phyloP scores from a whole-genome alignment of 805 yeast species.

The Metschnikowia picachoensis region DNA sequence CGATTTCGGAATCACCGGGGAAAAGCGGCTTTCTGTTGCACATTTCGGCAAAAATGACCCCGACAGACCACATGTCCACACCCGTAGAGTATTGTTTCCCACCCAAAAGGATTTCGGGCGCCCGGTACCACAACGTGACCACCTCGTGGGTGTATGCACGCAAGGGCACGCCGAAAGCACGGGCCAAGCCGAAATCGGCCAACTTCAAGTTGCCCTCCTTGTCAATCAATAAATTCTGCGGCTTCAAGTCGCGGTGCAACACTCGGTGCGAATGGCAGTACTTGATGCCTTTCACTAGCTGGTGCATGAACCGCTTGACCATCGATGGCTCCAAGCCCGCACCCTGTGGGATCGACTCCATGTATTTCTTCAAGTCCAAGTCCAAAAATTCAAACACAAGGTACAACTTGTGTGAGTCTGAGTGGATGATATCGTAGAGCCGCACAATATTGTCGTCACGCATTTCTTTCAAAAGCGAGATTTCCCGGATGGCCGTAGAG shows the following conservation, averaged over 20 bases:
- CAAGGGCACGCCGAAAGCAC: constrained; percentile 96
- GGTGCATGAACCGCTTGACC: constrained; percentile 92
- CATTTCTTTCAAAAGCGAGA: constrained; percentile 88
- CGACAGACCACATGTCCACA: constrained; percentile 98
- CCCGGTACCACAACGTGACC: constrained; percentile 95
- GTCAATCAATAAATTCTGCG: constrained; percentile 91
- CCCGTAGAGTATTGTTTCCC: constrained; percentile 97
- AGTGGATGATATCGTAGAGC: constrained; percentile 89
- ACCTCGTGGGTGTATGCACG: constrained; percentile 98
- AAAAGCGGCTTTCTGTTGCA: constrained; percentile 90
- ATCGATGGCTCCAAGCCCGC: constrained; percentile 85
- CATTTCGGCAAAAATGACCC: constrained; percentile 98
- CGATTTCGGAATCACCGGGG: constrained; percentile 97
- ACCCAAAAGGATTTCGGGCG: constrained; percentile 93
- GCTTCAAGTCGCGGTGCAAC: constrained; percentile 92
- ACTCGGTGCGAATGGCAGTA: constrained; percentile 95
- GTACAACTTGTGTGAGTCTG: constrained; percentile 88
- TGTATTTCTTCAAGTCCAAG: constrained; percentile 90
- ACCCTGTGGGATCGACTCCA: constrained; percentile 92
- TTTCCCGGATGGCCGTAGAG: constrained; percentile 95
- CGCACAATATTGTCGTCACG: constrained; percentile 91
- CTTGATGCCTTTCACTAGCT: constrained; percentile 82
- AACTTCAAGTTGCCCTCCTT: constrained; percentile 81
- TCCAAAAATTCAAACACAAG: constrained; percentile 92
- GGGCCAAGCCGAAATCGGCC: constrained; percentile 84